phyloP scores from a whole-genome alignment of 345 rosid species.

The Trapa incisa region DNA sequence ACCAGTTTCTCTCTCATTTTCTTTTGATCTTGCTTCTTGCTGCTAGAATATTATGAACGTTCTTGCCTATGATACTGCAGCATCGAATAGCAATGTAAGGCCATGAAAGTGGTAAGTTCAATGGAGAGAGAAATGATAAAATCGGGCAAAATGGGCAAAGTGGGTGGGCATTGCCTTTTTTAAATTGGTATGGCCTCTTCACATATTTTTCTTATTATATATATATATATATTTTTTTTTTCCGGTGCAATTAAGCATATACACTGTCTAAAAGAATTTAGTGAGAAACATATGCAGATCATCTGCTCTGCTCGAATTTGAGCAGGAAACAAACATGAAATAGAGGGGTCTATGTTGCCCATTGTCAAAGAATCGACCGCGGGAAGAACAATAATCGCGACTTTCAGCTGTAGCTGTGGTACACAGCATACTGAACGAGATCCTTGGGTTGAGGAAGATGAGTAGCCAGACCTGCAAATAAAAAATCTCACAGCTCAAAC shows the following conservation, averaged over 20 bases:
- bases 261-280: too few relatives aligned
- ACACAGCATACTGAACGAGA: conserved; percentile 54
- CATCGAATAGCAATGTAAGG: neutral
- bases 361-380: neutral
- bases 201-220: too few relatives aligned
- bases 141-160: too few relatives aligned
- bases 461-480: conserved; percentile 60
- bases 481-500: neutral
- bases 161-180: too few relatives aligned
- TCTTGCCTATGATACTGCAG: neutral
- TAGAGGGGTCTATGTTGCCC: neutral
- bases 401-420: conserved; percentile 66
- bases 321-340: neutral
- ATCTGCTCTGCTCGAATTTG: neutral
- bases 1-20: neutral
- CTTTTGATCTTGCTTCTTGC: neutral
- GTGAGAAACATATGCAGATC: neutral
- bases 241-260: too few relatives aligned
- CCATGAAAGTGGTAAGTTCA: neutral
- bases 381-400: neutral
- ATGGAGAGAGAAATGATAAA: too few relatives aligned
- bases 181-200: too few relatives aligned
- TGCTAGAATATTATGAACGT: neutral
- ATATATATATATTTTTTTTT: too few relatives aligned
- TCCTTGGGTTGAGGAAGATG: conserved; percentile 79